Evolutionary conservation across 2,329 filamentous ascomycete species (phyloP), one percentile per base, ranked within the genome.

Genomic region (Trichothecium sympodiale): DNA sequence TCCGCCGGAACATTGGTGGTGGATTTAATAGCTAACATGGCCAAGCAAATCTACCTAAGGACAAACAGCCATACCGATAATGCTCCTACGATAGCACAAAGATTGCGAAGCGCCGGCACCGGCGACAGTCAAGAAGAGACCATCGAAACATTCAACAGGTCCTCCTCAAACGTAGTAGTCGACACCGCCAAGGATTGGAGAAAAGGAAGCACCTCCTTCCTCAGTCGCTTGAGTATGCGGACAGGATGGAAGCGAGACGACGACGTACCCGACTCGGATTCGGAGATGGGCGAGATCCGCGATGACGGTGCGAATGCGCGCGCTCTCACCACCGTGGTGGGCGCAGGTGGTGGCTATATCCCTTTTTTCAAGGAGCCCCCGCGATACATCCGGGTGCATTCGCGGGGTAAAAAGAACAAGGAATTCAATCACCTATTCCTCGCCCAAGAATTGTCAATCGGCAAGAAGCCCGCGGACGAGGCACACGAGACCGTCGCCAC

Each of bases 401-500:
- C 80, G 2, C 79, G 85, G 51, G 77, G 87, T 57, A 94, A 94
- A 59, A 87, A 82, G 50, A 65, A 71, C 16, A 78, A 77, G 46
- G 82, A 89, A 36, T 95, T 96, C 52, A 78, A 91, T 53, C 80
- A 79, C 32, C 67, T 94, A 39, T 98, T 98, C 53, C 71, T 96
- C 3, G 88, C 91, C 3, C 91, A 98, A 59, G 83, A 96, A 56
- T 64, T 96, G n/a, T 66, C 35, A 4, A 25, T 69, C 25, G 73
- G 78, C n/a, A 70, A 70, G 1, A 67, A 64, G n/a, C 51, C 55
- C 3, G 49, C 53, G 1, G 28, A 34, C n/a, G 43, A 53, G 6
- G 46, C 55, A 12, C 48, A 49, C 3, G 54, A 49, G 3, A 30
- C 43, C 2, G 46, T 46, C 3, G 52, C 54, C 4, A 60, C 56